phyloP scores from a whole-genome alignment of 1,284 basidiomycete species.

The Tilletia setariae region DNA sequence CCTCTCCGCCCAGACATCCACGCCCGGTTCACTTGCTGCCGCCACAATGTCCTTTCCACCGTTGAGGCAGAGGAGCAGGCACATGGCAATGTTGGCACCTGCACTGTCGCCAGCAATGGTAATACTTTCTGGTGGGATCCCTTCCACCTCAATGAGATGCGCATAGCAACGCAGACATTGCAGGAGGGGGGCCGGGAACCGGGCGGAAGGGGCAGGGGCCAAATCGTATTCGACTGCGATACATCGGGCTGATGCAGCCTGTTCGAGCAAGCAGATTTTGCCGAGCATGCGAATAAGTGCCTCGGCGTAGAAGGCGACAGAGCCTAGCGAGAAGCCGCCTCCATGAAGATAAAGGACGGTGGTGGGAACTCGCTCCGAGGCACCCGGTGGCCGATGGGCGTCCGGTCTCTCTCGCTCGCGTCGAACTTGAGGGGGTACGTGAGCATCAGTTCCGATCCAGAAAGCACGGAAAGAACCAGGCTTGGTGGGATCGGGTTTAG shows the following conservation, averaged over 20 bases:
- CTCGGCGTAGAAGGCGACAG: constrained; percentile 52
- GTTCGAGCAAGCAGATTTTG: constrained; percentile 20
- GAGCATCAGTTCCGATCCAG: constrained; percentile 42
- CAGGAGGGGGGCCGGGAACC: constrained; percentile 45
- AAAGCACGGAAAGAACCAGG: constrained; percentile 38
- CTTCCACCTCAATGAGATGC: constrained; percentile 49
- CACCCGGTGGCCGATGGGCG: not conserved
- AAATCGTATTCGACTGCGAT: constrained; percentile 52
- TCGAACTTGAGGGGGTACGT: constrained; percentile 21
- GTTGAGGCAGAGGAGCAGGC: constrained; percentile 42
- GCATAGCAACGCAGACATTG: constrained; percentile 52
- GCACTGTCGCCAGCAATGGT: constrained; percentile 51
- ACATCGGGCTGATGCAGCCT: constrained; percentile 26
- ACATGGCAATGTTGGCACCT: constrained; percentile 47
- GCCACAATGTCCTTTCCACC: constrained; percentile 21
- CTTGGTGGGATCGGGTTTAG: no score
- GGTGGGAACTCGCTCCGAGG: constrained; percentile 24
- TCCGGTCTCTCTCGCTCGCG: constrained; percentile 1
- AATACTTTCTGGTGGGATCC: constrained; percentile 38
- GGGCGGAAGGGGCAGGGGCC: constrained; percentile 38
- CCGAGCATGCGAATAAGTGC: constrained; percentile 45
- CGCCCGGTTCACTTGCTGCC: not conserved
- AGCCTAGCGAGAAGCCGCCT: constrained; percentile 52
- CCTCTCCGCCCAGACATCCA: constrained; percentile 32
- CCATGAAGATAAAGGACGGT: constrained; percentile 51